Evolutionary conservation across 2,329 filamentous ascomycete species (phyloP), one percentile per base, ranked within the genome.

Genomic region (Apiospora pterosperma): DNA sequence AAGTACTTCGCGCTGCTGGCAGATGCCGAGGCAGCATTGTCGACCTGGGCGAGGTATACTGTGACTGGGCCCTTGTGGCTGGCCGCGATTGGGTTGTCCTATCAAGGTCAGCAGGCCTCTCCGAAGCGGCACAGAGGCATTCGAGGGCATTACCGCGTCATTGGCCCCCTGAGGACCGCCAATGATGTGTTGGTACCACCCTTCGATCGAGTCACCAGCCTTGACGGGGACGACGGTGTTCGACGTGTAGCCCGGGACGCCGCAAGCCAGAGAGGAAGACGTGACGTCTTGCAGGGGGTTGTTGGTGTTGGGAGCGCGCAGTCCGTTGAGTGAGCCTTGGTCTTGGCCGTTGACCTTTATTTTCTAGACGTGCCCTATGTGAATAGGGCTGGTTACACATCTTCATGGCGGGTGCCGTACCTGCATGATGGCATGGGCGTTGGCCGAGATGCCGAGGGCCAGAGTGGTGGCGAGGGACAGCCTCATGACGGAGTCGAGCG

Each of bases 11-110:
- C 76, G 4, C 80, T 78, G 3, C 69, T 74, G 68, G 77, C 74
- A 64, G 74, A 73, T 10, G 81, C 77, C 2, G 78, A 77, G 7
- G 80, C 79, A 6, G 84, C 83, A 67, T 84, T 80, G 69, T 80
- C 76, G 4, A 87, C 84, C 73, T 84, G 84, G 58, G 82, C 80
- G 28, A 86, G 77, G 74, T 85, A 86, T 2, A 82, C 80, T 59
- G 83, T 81, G 44, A 86, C 76, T 2, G 85, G 84, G 0, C 84
- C 84, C 72, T 84, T 84, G 75, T 87, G 84, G 14, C 80, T 82
- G 63, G 78, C 75, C 36, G 84, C 84, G 68, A 87, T 86, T 62
- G 84, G 84, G 74, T 85, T 80, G 73, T 84, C 83, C 59, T 60
- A 59, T 59, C 14, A 23, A 7, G 5, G 6, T 38, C 7, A 60